These are phyloP conservation scores for Linum lewisii DNA, from an alignment of 345 rosid species.

Conservation along the genomic window DNA sequence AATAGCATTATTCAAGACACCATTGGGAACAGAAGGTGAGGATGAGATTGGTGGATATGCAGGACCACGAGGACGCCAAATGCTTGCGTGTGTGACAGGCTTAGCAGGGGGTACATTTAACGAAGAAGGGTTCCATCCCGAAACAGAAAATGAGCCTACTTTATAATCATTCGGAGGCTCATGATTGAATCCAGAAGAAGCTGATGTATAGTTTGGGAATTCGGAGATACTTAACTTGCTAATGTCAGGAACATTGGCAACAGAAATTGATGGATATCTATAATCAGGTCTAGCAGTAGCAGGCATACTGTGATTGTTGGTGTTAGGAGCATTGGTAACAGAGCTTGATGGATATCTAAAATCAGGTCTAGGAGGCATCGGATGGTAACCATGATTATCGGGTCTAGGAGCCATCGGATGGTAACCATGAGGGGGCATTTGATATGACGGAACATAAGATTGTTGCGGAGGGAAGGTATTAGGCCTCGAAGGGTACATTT, in stretches of 20 bases:
- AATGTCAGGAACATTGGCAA: conserved; percentile 35
- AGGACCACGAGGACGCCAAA: conserved; percentile 21
- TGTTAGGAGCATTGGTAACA: conserved; percentile 31
- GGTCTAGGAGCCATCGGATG: conserved; percentile 2
- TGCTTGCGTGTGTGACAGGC: conserved; percentile 23
- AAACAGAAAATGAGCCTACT: conserved; percentile 23
- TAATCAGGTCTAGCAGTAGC: conserved; percentile 8
- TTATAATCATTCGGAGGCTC: conserved; percentile 31
- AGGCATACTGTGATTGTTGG: conserved; percentile 34
- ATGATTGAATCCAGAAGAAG: conserved; percentile 29
- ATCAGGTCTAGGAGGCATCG: conserved; percentile 24
- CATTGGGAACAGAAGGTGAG: conserved; percentile 14
- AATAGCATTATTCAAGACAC: conserved; percentile 23
- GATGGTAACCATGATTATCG: conserved; percentile 28
- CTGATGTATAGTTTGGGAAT: conserved; percentile 24
- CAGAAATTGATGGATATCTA: conserved; percentile 6
- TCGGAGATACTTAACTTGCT: conserved; percentile 40
- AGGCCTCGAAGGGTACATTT: conserved; percentile 30
- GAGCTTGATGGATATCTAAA: conserved; percentile 9
- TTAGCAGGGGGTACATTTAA: conserved; percentile 23
- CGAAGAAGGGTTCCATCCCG: conserved; percentile 18
- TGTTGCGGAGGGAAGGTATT: conserved; percentile 25
- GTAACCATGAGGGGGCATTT: conserved; percentile 16
- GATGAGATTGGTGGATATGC: conserved; percentile 22
- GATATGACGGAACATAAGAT: conserved; percentile 31